Evolutionary conservation across 202 grass and related monocot species (phyloP).

Genomic region (Elaeis oleifera): DNA sequence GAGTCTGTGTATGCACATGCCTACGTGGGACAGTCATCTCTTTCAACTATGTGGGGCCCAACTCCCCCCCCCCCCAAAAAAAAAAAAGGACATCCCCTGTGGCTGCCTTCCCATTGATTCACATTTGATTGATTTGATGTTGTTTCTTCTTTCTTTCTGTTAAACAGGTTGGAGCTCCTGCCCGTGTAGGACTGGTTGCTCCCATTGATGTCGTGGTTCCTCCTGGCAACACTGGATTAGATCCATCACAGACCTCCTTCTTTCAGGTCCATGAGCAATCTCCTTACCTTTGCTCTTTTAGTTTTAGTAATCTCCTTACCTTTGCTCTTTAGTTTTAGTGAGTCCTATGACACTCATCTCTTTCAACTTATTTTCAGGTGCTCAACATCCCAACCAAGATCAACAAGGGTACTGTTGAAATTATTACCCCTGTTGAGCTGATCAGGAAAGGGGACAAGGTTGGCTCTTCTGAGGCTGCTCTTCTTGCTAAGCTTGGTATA

Average conservation of each 20-base stretch:
- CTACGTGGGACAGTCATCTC: no score
- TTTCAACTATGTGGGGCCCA: no score
- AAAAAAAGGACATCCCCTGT: no score
- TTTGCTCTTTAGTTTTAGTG: not conserved
- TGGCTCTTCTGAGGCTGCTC: conserved; percentile 74
- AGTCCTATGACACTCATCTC: not conserved
- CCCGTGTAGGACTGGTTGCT: conserved; percentile 83
- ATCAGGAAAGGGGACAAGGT: conserved; percentile 86
- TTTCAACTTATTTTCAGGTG: conserved; percentile 37
- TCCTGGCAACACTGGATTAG: conserved; percentile 86
- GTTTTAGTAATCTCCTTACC: not conserved
- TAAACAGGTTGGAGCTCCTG: conserved; percentile 72
- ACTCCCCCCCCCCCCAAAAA: no score
- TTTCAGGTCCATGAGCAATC: conserved; percentile 47
- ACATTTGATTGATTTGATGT: not conserved
- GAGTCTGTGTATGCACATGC: no score
- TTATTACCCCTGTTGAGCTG: conserved; percentile 85
- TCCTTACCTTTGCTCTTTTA: not conserved
- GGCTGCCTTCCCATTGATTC: not conserved
- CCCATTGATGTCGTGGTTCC: conserved; percentile 77
- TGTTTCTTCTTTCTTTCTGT: not conserved
- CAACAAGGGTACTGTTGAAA: conserved; percentile 97
- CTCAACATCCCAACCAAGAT: conserved; percentile 92
- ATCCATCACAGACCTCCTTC: conserved; percentile 91
- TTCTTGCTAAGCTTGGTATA: conserved; percentile 80